Percentiles rank a stretch among this genome's conserved stretches.
Conservation (phyloP, 2,329 filamentous ascomycete genomes). For the Pseudogymnoascus destructans region DNA sequence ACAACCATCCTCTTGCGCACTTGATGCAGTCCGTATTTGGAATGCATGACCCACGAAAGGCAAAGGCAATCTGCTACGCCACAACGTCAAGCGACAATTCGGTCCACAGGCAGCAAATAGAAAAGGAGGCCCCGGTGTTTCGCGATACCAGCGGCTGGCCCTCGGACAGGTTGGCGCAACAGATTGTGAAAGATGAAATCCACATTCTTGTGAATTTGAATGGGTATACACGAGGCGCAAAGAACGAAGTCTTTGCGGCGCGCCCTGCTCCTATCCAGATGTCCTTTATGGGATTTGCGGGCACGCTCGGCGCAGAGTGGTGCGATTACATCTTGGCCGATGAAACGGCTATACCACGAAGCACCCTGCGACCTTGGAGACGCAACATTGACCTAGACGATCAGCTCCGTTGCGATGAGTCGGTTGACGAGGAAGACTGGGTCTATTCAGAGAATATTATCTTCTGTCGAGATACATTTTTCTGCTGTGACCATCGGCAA, state of each 20-base stretch:
- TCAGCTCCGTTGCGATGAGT: slow-evolving; percentile 50
- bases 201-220: slow-evolving; percentile 97
- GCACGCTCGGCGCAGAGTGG: slow-evolving; percentile 92
- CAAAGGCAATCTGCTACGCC: slow-evolving; percentile 87
- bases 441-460: slow-evolving; percentile 96
- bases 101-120: slow-evolving; percentile 80
- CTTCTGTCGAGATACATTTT: slow-evolving; percentile 88
- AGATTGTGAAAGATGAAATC: slow-evolving; percentile 77
- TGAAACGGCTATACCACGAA: slow-evolving; percentile 67
- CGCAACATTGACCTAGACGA: slow-evolving; percentile 64
- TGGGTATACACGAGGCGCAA: slow-evolving; percentile 89
- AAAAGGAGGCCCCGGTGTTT: slow-evolving; percentile 83
- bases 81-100: slow-evolving; percentile 87
- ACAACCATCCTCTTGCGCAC: slow-evolving; percentile 93
- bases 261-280: slow-evolving; percentile 92
- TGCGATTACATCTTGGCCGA: slow-evolving; percentile 95
- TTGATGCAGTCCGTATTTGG: slow-evolving; percentile 99
- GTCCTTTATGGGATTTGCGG: slow-evolving; percentile 99
- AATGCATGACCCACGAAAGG: slow-evolving; percentile 59
- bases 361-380: slow-evolving; percentile 68
- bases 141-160: slow-evolving; percentile 79
- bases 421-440: slow-evolving; percentile 57
- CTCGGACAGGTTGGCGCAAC: slow-evolving; percentile 67
- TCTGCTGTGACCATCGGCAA: slow-evolving; percentile 96
- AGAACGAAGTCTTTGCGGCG: slow-evolving; percentile 94